Evolutionary conservation across 1,139 yeast species (phyloP), one percentile per base, ranked within the genome.

Genomic region (Sugiyamaella japonica): DNA sequence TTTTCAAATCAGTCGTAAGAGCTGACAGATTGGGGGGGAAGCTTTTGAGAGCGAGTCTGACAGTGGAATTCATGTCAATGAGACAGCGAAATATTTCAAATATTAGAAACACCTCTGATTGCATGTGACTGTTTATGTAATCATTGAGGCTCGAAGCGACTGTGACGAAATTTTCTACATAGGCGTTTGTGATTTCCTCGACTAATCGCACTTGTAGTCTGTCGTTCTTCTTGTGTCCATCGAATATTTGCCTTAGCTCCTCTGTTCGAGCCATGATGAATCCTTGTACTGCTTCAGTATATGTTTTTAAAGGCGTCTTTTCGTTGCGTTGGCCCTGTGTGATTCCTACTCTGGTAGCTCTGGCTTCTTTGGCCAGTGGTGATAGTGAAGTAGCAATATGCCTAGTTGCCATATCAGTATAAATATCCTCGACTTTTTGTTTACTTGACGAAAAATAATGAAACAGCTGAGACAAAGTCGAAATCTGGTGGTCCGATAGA

Each of bases 231-330:
- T 20, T 23, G 9, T 29, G n/a, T 17, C 56, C 59, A 7, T 57
- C 58, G 44, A 63, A 61, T 29, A 66, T 55, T 10, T 52, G 53
- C n/a, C 54, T 46, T 39, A 59, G 51, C 44, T 65, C 63, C 10
- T 61, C 62, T 6, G 59, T 59, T 43, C 61, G 59, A 13, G 64
- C 61, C 16, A 58, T 44, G 9, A 85, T 68, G 46, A 78, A 76
- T 7, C 77, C 76, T 38, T 76, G 66, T 10, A 85, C 65, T 1
- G 84, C 84, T 36, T 76, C 79, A 7, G 82, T 77, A 65, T 83
- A 86, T 43, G 72, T 70, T 36, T 73, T 73, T 44, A 87, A 78
- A 5, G 80, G 74, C 1, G 87, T 87, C 63, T 77, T 80, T 62
- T 85, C 88, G 23, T 52, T 46, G 8, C 16, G 36, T 8, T 44